Evolutionary conservation across 225 moss, liverwort and hornwort species (phyloP).

Genomic region (Marchantia polymorpha): DNA sequence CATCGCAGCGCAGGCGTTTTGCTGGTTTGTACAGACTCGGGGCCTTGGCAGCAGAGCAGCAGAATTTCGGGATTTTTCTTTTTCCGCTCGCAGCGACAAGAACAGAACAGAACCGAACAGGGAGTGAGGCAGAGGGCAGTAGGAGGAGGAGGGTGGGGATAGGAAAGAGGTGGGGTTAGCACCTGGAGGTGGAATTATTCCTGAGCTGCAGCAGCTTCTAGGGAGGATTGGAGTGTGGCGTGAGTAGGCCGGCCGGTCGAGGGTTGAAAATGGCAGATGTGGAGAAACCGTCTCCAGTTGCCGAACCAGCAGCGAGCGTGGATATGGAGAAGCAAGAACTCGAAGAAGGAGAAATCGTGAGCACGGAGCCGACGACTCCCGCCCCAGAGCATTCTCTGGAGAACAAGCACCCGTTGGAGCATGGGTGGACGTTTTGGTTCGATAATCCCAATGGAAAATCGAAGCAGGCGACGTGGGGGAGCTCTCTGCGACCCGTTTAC

Average conservation of each 20-base stretch:
- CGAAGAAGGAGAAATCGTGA: slow-evolving; percentile 40
- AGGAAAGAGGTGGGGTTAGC: neutral
- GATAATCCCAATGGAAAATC: slow-evolving; percentile 86
- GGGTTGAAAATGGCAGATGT: slow-evolving; percentile 33
- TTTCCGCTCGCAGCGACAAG: neutral
- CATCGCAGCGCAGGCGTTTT: neutral
- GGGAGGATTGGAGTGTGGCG: neutral
- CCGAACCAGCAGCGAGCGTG: slow-evolving; percentile 13
- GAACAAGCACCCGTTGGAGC: slow-evolving; percentile 70
- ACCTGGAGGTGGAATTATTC: neutral
- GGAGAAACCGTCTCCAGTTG: slow-evolving; percentile 31
- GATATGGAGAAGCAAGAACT: slow-evolving; percentile 29
- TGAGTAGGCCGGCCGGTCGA: neutral
- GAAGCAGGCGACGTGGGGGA: slow-evolving; percentile 81
- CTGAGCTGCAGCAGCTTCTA: neutral
- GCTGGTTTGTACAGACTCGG: neutral
- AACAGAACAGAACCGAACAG: neutral
- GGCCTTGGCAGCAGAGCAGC: neutral
- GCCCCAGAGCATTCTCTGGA: slow-evolving; percentile 29
- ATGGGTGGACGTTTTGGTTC: slow-evolving; percentile 94
- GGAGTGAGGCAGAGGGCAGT: neutral
- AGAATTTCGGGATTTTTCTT: neutral
- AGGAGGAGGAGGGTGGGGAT: neutral
- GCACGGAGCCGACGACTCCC: slow-evolving; percentile 12
- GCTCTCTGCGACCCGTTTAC: slow-evolving; percentile 74